These are phyloP conservation scores for Phialophora macrospora DNA, from an alignment of 2,329 filamentous ascomycete genomes.

Conservation along the genomic window DNA sequence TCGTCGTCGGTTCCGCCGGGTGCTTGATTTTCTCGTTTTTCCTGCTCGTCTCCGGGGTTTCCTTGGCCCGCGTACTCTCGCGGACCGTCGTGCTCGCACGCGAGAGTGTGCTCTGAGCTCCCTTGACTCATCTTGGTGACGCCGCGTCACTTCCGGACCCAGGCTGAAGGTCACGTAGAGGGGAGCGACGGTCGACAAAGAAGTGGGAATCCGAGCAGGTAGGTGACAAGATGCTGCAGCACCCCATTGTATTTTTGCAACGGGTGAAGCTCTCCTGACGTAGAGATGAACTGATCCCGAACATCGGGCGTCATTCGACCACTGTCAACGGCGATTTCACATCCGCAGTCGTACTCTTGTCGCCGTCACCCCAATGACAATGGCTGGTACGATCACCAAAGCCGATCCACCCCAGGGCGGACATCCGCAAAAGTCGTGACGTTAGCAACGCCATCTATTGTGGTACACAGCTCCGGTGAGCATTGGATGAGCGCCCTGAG, in stretches of 20 bases:
- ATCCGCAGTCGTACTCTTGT: neutral
- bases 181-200: neutral
- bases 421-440: neutral
- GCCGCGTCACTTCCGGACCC: neutral
- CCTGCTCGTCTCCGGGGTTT: neutral
- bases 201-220: neutral
- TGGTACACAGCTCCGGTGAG: neutral
- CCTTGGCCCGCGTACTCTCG: neutral
- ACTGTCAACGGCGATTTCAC: neutral
- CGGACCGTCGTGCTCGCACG: neutral
- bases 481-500: no score
- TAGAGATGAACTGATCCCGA: neutral
- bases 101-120: conserved; percentile 9
- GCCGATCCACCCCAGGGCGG: no score
- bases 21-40: conserved; percentile 12
- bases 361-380: no score
- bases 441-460: neutral
- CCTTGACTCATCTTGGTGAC: neutral
- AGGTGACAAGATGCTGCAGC: neutral
- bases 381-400: no score
- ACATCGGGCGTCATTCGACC: neutral
- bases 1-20: conserved; percentile 8
- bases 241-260: neutral
- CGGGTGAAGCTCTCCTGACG: neutral
- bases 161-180: neutral